Base-by-base conservation (phyloP, 2,329 filamentous ascomycete genomes). In the Ceratocystiopsis brevicomis region DNA sequence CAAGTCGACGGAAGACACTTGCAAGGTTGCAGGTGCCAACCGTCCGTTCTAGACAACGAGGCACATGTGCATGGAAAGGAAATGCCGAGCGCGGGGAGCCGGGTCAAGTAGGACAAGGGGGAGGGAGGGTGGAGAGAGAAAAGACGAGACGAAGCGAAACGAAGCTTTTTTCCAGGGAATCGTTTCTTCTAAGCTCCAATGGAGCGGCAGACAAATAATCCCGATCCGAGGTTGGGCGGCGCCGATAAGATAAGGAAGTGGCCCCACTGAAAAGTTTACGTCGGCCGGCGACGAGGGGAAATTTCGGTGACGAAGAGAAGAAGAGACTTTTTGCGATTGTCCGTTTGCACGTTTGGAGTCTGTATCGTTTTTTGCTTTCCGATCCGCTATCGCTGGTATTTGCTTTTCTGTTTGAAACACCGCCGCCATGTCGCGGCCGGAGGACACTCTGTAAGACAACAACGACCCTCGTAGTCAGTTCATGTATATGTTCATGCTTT, bases 361-460 rank as follows among this genome's bases (percentile, higher is more conserved):
- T 30, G 25, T 10, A 8, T 30, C 10, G 6, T 30, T 30, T 10
- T 30, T 4, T 30, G 6, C 25, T 30, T 30, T 30, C 25, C 10
- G 6, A 9, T 9, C 25, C 21, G 8, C 4, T 21, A 21, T 21
- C 21, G n/a, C n/a, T 21, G 19, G 6, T 21, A 21, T 10, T 10
- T 30, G 25, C 21, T 30, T 30, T 9, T 11, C 10, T 11, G 5
- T 30, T 30, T 30, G 6, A 10, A 11, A 30, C 6, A 30, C 25
- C 25, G 19, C 34, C 38, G 47, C 39, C 57, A 96, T 98, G 90
- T 96, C 90, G 57, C 85, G 90, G 53, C 90, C 90, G 50, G 90
- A 98, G 69, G 90, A 98, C 65, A 81, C 76, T 51, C 77, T 96
- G 83, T 90, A 69, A 56, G 73, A 30, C 10, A 2, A 30, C 10